These are phyloP conservation scores for Alternaria arbusti DNA, from an alignment of 2,329 filamentous ascomycete species.

Conservation along the genomic window DNA sequence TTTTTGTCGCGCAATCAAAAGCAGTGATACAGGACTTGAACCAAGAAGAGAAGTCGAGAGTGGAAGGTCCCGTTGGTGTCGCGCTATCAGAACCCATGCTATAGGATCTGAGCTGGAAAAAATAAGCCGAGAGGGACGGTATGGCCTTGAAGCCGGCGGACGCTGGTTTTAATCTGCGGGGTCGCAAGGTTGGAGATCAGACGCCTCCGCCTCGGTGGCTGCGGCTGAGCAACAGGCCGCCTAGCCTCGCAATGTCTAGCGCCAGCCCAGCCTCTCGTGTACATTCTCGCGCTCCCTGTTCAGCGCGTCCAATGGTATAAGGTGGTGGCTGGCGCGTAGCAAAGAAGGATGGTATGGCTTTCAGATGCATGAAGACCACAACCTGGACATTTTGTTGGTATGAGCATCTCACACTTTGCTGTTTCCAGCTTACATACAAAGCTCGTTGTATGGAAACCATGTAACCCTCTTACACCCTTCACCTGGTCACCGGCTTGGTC, in stretches of 20 bases:
- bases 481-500: accelerated
- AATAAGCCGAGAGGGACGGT: neutral
- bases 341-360: neutral
- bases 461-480: neutral
- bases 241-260: neutral
- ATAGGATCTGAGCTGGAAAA: neutral
- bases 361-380: neutral
- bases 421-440: neutral
- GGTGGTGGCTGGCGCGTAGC: neutral
- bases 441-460: neutral
- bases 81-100: neutral
- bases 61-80: neutral
- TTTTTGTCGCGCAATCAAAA: too few relatives aligned
- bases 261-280: neutral
- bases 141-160: neutral
- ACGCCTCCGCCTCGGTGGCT: neutral
- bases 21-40: too few relatives aligned
- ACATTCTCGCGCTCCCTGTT: accelerated
- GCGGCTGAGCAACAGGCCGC: neutral
- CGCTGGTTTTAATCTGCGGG: neutral
- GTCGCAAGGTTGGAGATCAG: neutral
- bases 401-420: neutral
- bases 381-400: neutral
- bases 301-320: neutral
- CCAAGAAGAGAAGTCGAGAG: too few relatives aligned